Evolutionary conservation across 129 eudicot genomes (phyloP).

Genomic region (Silybum marianum): DNA sequence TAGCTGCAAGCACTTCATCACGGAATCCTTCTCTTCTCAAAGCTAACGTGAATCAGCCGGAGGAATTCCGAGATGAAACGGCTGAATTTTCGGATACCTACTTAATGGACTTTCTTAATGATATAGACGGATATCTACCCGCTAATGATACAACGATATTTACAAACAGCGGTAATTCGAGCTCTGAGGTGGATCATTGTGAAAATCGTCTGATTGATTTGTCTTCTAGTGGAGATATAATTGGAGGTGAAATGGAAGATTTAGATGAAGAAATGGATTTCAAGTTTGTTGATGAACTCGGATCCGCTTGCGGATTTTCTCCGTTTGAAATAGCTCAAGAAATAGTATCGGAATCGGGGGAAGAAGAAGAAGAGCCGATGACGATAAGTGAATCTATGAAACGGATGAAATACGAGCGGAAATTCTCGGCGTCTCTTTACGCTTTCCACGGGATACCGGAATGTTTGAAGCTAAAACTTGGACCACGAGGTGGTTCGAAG

Average conservation of each 20-base stretch:
- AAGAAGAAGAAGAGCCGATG: constrained; percentile 53
- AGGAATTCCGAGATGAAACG: constrained; percentile 24
- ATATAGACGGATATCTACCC: constrained; percentile 43
- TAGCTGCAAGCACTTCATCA: constrained; percentile 31
- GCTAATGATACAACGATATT: constrained; percentile 18
- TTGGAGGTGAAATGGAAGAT: constrained; percentile 43
- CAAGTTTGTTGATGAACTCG: constrained; percentile 59
- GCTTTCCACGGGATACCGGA: constrained; percentile 79
- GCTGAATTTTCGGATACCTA: constrained; percentile 43
- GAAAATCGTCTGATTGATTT: constrained; percentile 13
- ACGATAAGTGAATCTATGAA: constrained; percentile 65
- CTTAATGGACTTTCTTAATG: constrained; percentile 54
- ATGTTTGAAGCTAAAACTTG: constrained; percentile 54
- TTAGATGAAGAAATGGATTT: constrained; percentile 48
- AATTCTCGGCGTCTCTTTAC: constrained; percentile 73
- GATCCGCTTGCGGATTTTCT: constrained; percentile 40
- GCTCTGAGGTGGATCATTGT: constrained; percentile 17
- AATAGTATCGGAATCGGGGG: constrained; percentile 36
- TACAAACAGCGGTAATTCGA: constrained; percentile 1
- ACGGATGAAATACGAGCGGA: constrained; percentile 79
- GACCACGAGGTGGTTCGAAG: constrained; percentile 19
- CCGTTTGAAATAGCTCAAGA: constrained; percentile 68
- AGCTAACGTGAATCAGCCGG: constrained; percentile 13
- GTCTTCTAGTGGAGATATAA: constrained; percentile 33
- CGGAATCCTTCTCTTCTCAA: constrained; percentile 9